phyloP scores from a whole-genome alignment of 2,329 filamentous ascomycete genomes.

The Hypoxylon sp. region DNA sequence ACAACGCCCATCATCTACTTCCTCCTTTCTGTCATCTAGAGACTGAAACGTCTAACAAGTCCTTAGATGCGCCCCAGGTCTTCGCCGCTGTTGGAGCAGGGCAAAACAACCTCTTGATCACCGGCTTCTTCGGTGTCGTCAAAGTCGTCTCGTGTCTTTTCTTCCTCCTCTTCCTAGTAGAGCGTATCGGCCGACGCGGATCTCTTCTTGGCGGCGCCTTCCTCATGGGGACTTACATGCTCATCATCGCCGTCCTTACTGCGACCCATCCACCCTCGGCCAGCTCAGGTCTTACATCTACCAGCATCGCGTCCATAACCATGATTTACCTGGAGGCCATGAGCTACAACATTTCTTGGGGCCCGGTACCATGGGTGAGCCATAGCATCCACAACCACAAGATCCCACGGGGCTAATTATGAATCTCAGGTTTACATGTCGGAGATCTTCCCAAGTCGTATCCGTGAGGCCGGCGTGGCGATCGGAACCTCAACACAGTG shows the following conservation, averaged over 20 bases:
- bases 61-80: slow-evolving; percentile 63
- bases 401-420: not conserved
- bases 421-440: slow-evolving; percentile 59
- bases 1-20: not conserved
- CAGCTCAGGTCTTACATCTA: slow-evolving; percentile 53
- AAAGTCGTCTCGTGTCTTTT: slow-evolving; percentile 64
- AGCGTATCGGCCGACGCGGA: slow-evolving; percentile 63
- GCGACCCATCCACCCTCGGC: slow-evolving; percentile 59
- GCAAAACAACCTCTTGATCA: slow-evolving; percentile 62
- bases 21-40: not conserved
- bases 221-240: slow-evolving; percentile 67
- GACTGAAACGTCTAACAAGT: not conserved
- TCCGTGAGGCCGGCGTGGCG: slow-evolving; percentile 65
- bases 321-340: slow-evolving; percentile 68
- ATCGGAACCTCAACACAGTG: slow-evolving; percentile 65
- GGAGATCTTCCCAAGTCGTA: slow-evolving; percentile 66
- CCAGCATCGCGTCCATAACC: slow-evolving; percentile 64
- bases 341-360: slow-evolving; percentile 67
- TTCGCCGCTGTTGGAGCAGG: slow-evolving; percentile 66
- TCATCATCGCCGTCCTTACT: slow-evolving; percentile 65
- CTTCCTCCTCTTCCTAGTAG: slow-evolving; percentile 65
- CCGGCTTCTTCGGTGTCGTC: slow-evolving; percentile 67
- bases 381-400: not conserved
- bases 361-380: slow-evolving; percentile 64
- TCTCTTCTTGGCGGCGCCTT: slow-evolving; percentile 64